Evolutionary conservation across 257 asterid species (phyloP), one percentile per base, ranked within the genome.

Genomic region (Hygrophila difformis): DNA sequence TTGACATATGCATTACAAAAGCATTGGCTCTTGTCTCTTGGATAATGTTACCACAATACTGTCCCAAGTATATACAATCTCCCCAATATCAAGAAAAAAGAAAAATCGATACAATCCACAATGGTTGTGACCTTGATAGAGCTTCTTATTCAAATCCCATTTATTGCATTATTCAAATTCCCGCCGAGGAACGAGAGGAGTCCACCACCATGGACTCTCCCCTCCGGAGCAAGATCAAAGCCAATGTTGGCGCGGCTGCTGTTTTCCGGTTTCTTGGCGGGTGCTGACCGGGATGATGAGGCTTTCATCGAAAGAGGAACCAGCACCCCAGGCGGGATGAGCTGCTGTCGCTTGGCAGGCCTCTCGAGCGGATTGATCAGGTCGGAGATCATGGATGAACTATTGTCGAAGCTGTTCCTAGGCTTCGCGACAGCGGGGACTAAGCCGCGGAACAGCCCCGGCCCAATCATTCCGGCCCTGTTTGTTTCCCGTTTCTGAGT

Each of bases 131-230:
- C 53, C 29, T n/a, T n/a, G n/a, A n/a, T n/a, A n/a, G n/a, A n/a
- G n/a, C n/a, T n/a, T n/a, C n/a, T n/a, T n/a, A 1, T 40, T 67
- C 66, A 72, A 26, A 62, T 48, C 60, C 64, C 75, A 44, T 64
- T 62, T 24, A 74, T 58, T 8, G 84, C 72, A 23, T 61, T 77
- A 56, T 69, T 73, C 51, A 82, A 53, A 65, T 69, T 67, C 20
- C 94, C 94, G 8, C 84, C 89, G 24, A 87, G 75, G 39, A 87
- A 61, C n/a, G 96, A 79, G 70, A 87, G 54, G 12, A 87, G 82
- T n/a, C 94, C 93, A 44, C 96, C 96, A 36, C 96, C 96, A 60
- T 87, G 96, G 31, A 87, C 96, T 60, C 96, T 69, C 1, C 96
- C 96, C 66, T 87, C 96, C 3, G 89, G 78, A 16, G 75, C 74